phyloP scores from a whole-genome alignment of 768 basidiomycete genomes.

The Leccinum rimulosum region DNA sequence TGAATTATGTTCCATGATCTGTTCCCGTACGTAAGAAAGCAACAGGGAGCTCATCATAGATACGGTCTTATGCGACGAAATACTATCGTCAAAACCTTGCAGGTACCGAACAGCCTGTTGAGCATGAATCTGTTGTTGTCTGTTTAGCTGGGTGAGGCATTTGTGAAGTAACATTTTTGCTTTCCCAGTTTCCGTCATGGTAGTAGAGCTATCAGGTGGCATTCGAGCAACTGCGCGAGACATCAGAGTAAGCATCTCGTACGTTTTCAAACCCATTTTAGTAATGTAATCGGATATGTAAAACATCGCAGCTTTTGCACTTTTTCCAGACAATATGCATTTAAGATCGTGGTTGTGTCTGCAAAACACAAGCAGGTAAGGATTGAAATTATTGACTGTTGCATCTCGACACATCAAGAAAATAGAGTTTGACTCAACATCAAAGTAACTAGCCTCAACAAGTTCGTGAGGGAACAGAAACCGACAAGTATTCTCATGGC shows the following conservation, averaged over 20 bases:
- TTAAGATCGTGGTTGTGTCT: slow-evolving; percentile 37
- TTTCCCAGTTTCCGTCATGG: slow-evolving; percentile 4
- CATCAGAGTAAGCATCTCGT: slow-evolving; percentile 23
- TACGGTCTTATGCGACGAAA: not conserved
- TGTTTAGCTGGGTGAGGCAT: slow-evolving; percentile 29
- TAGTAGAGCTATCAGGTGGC: too few species aligned
- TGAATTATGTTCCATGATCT: too few species aligned
- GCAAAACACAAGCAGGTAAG: slow-evolving; percentile 32
- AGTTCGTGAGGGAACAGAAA: slow-evolving; percentile 37
- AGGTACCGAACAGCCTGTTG: slow-evolving; percentile 35
- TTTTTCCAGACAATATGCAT: slow-evolving; percentile 32
- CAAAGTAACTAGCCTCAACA: slow-evolving; percentile 27
- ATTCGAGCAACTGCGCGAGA: slow-evolving; percentile 21
- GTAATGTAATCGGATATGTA: slow-evolving; percentile 39
- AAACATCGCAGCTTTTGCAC: slow-evolving; percentile 36
- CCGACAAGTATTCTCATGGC: slow-evolving; percentile 23
- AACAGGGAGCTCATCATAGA: not conserved
- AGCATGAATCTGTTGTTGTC: slow-evolving; percentile 34
- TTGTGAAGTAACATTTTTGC: slow-evolving; percentile 25
- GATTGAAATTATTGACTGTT: slow-evolving; percentile 34
- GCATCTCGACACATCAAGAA: slow-evolving; percentile 24
- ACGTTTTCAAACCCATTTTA: slow-evolving; percentile 29
- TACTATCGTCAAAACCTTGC: slow-evolving; percentile 19
- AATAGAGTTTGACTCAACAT: slow-evolving; percentile 32
- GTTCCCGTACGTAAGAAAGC: not conserved